These are phyloP conservation scores for Parasitella parasitica DNA, from an alignment of 371 early-diverging fungal species.

Conservation along the genomic window DNA sequence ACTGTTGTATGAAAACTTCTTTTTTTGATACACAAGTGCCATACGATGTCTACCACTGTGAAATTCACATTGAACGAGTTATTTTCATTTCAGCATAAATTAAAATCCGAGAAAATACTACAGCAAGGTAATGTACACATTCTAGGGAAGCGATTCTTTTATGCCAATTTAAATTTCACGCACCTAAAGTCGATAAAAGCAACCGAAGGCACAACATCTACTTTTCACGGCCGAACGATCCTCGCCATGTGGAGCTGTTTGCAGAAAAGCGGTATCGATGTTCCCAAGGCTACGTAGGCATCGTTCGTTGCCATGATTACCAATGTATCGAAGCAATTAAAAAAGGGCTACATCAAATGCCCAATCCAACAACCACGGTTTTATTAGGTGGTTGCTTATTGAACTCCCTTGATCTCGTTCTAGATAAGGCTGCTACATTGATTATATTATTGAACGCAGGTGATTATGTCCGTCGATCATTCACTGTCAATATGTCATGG, in stretches of 20 bases:
- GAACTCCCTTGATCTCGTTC: too few species aligned
- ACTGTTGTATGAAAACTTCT: background rate
- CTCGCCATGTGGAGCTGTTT: background rate
- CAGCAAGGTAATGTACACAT: background rate
- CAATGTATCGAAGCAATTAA: background rate
- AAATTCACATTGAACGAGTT: background rate
- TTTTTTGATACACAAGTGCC: background rate
- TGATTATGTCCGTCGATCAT: background rate
- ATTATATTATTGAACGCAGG: background rate
- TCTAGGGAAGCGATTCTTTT: too few species aligned
- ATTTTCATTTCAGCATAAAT: background rate
- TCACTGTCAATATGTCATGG: conserved; percentile 18
- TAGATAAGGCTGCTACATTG: background rate
- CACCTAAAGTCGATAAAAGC: background rate
- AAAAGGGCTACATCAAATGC: background rate
- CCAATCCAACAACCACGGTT: background rate
- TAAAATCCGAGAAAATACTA: background rate
- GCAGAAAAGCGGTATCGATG: background rate
- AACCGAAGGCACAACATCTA: background rate
- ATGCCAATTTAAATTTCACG: too few species aligned
- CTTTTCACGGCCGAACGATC: background rate
- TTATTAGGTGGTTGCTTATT: background rate
- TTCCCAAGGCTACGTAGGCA: background rate
- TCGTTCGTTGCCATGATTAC: background rate
- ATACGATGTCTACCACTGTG: background rate